Base-by-base conservation (phyloP, 306 rosid species). In the Hippophae tibetana region DNA sequence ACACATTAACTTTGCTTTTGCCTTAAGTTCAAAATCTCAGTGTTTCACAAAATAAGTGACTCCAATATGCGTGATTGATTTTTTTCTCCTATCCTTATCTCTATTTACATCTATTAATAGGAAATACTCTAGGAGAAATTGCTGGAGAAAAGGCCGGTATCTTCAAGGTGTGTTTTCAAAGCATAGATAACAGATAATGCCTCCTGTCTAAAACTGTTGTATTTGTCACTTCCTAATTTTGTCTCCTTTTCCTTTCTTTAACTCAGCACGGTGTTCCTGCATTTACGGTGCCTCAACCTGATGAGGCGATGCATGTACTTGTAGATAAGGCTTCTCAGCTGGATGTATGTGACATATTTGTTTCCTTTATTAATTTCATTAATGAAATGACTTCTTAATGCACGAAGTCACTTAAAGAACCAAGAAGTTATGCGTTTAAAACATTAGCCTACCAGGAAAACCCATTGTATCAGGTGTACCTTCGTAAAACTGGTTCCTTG, bases 101-200 rank as follows among this genome's bases (percentile, higher is more conserved):
- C 3, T 31, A 56, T 61, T 72, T 18, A 18, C 23, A 1, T 45
- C 50, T 70, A 27, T 55, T 60, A 23, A 60, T 74, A 92, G 96
- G 96, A 64, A 76, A 87, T 72, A 85, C 96, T 43, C 82, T 90
- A 27, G 89, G 95, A 62, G 84, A 74, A 76, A 87, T 92, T 72
- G 98, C 98, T 26, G 89, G 92, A 63, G 98, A 92, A 84, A 92
- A 92, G 76, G 98, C 98, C 59, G 96, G 98, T 62, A 92, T 92
- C 77, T 74, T 92, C 75, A 92, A 92, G 96, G 98, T 92, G 75
- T 68, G 45, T 56, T 54, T 60, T 70, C n/a, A 67, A 56, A 61
- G 26, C 65, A 47, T 46, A 47, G 59, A 38, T 25, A 27, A 43
- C 38, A 9, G 52, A 62, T 56, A 48, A 18, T 54, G 12, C 46